phyloP scores from a whole-genome alignment of 2,329 filamentous ascomycete genomes.

The Davidsoniella virescens region DNA sequence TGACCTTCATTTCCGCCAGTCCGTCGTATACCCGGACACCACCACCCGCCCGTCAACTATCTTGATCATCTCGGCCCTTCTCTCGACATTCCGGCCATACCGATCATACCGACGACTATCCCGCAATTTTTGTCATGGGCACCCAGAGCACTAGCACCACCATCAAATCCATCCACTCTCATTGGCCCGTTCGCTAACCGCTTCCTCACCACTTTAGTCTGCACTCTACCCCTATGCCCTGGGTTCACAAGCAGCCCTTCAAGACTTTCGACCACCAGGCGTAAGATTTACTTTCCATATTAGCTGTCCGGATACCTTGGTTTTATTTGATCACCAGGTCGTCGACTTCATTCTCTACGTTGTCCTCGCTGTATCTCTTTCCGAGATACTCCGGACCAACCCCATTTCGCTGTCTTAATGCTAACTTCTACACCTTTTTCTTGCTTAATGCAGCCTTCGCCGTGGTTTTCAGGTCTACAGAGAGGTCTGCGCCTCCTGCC shows the following conservation, averaged over 20 bases:
- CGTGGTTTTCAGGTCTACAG: constrained; percentile 99
- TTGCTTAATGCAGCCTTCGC: constrained; percentile 50
- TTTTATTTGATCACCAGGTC: too few species aligned
- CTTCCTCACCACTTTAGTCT: constrained; percentile 40
- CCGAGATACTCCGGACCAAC: constrained; percentile 5
- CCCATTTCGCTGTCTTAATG: constrained; percentile 17
- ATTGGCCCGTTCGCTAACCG: constrained; percentile 18
- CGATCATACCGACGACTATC: too few species aligned
- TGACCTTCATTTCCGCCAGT: neutral
- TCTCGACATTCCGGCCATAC: neutral
- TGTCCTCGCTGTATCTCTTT: neutral
- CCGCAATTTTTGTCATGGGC: neutral
- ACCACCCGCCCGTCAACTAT: neutral
- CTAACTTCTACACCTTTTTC: neutral
- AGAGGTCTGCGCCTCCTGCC: constrained; percentile 94
- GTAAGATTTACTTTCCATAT: constrained; percentile 39
- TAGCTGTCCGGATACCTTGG: too few species aligned
- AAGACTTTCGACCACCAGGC: constrained; percentile 96
- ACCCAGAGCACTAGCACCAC: neutral
- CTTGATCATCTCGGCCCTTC: neutral
- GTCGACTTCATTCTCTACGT: neutral
- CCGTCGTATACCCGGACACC: neutral
- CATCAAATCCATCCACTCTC: neutral
- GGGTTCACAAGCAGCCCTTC: constrained; percentile 80
- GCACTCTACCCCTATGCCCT: constrained; percentile 81